Percentiles rank a stretch among this genome's conserved stretches.
These are phyloP conservation scores for Pichia heedii DNA, from an alignment of 805 yeast genomes.

Conservation along the genomic window DNA sequence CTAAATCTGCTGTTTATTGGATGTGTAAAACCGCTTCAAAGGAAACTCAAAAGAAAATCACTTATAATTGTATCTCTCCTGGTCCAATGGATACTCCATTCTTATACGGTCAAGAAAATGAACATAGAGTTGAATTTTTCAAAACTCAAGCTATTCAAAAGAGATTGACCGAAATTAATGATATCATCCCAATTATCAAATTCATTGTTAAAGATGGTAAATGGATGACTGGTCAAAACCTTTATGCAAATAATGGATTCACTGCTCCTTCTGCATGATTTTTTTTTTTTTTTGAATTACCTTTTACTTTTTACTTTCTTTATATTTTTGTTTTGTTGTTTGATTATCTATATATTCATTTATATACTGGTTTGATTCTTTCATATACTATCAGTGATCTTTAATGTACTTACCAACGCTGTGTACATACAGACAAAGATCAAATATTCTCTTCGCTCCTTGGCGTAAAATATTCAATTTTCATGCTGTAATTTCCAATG, in stretches of 20 bases:
- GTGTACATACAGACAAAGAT: too few species aligned
- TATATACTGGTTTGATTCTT: too few species aligned
- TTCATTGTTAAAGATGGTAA: slow-evolving; percentile 56
- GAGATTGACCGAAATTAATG: slow-evolving; percentile 48
- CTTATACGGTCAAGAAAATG: slow-evolving; percentile 51
- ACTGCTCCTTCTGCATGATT: slow-evolving; percentile 38
- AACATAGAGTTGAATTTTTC: slow-evolving; percentile 43
- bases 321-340: background rate
- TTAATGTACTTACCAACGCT: too few species aligned
- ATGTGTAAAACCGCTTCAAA: slow-evolving; percentile 47
- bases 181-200: slow-evolving; percentile 54
- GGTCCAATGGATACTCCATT: slow-evolving; percentile 65
- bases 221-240: slow-evolving; percentile 66
- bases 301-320: too few species aligned
- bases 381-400: too few species aligned
- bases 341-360: background rate
- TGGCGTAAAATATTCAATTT: too few species aligned
- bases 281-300: background rate
- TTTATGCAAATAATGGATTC: slow-evolving; percentile 57
- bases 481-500: too few species aligned
- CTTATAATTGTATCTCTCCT: slow-evolving; percentile 51
- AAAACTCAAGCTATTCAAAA: slow-evolving; percentile 41
- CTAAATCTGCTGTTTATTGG: slow-evolving; percentile 47
- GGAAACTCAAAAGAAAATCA: slow-evolving; percentile 40
- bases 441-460: too few species aligned